Conservation (phyloP, 2,329 filamentous ascomycete species). For the Macroventuria anomochaeta region DNA sequence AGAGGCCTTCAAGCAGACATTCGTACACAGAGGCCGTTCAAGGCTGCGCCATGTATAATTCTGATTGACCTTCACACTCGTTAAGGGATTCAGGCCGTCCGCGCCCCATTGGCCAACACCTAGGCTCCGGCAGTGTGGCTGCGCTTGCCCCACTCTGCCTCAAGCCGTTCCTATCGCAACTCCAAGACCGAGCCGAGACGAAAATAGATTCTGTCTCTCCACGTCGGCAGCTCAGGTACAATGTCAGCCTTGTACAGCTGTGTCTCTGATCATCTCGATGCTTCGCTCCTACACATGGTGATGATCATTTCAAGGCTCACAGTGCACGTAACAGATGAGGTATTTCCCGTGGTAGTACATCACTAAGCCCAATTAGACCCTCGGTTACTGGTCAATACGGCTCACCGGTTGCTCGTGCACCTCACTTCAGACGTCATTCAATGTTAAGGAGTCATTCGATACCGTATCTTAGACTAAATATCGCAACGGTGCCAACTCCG, state of each 20-base stretch:
- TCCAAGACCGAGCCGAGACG: constrained; percentile 16
- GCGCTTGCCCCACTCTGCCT: constrained; percentile 22
- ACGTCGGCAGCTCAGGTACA: not conserved
- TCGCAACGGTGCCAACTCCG: constrained; percentile 37
- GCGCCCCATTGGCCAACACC: constrained; percentile 20
- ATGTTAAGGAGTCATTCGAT: constrained; percentile 32
- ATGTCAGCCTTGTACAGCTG: not conserved
- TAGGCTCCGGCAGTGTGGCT: constrained; percentile 12
- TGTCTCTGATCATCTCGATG: not conserved
- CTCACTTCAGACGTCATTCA: constrained; percentile 9
- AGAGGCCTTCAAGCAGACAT: not conserved
- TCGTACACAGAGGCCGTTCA: not conserved
- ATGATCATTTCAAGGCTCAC: too few species aligned
- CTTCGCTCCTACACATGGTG: not conserved
- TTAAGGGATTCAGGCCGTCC: constrained; percentile 22
- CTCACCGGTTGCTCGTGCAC: constrained; percentile 17
- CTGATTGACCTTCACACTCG: not conserved
- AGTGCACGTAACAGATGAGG: not conserved
- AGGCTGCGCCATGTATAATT: constrained; percentile 7
- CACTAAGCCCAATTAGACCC: constrained; percentile 7
- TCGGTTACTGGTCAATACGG: constrained; percentile 5
- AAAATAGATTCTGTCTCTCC: constrained; percentile 11
- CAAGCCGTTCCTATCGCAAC: constrained; percentile 27
- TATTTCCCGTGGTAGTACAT: constrained; percentile 1
- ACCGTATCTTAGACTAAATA: constrained; percentile 33